Percentiles rank a stretch among this genome's conserved stretches.
Conservation (phyloP, 2,329 filamentous ascomycete genomes). For the Cladosporium sp. region DNA sequence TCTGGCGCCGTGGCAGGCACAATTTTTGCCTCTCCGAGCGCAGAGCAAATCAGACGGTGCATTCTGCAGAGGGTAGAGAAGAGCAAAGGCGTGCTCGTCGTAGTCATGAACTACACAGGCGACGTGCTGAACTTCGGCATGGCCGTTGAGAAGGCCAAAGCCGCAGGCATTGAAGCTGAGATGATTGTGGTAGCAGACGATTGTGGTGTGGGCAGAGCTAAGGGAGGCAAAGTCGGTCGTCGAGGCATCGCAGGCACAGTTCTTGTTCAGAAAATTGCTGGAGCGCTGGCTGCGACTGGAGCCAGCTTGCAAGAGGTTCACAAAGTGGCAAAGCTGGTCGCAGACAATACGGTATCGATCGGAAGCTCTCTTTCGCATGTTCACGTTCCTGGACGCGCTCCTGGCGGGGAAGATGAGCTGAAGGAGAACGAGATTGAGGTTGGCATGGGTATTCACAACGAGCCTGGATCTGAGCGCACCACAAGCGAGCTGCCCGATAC, state of each 20-base stretch:
- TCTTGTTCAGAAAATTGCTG: conserved; percentile 83
- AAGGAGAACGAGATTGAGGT: conserved; percentile 59
- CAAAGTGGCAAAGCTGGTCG: conserved; percentile 64
- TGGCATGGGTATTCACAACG: conserved; percentile 72
- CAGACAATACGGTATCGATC: conserved; percentile 76
- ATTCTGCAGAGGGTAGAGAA: conserved; percentile 69
- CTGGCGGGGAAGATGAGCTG: conserved; percentile 56
- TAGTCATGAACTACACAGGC: conserved; percentile 72
- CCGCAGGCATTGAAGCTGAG: conserved; percentile 70
- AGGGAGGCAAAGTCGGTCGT: conserved; percentile 86
- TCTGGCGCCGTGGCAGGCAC: conserved; percentile 80
- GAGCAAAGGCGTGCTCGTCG: conserved; percentile 73
- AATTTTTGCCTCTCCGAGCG: conserved; percentile 77
- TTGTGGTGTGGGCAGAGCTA: conserved; percentile 76
- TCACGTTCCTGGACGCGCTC: conserved; percentile 77
- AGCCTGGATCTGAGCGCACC: conserved; percentile 39
- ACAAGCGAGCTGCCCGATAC: conserved; percentile 39
- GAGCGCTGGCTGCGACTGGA: conserved; percentile 71
- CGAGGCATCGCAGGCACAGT: conserved; percentile 89
- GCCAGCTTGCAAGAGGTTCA: conserved; percentile 64
- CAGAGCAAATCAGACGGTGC: conserved; percentile 75
- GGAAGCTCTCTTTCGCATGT: conserved; percentile 84
- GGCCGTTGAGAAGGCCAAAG: conserved; percentile 86
- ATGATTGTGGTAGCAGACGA: conserved; percentile 94
- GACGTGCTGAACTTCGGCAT: conserved; percentile 85